phyloP scores from a whole-genome alignment of 129 eudicot species.

The Tagetes patula region DNA sequence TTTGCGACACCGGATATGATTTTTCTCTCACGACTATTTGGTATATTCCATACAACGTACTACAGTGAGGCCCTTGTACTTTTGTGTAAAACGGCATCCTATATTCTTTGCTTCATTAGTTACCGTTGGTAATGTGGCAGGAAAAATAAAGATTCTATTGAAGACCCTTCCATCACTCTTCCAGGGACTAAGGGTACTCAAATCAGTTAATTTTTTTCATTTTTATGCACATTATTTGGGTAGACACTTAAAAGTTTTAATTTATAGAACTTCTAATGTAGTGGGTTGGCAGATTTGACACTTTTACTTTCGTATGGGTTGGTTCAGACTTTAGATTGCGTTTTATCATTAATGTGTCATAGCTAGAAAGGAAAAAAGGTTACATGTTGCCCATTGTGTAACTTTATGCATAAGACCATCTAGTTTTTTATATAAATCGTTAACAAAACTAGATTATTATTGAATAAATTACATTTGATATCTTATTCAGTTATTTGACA shows the following conservation, averaged over 20 bases:
- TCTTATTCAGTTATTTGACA: neutral
- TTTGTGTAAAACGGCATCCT: neutral
- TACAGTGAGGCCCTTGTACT: too few relatives aligned
- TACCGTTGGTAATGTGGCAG: conserved; percentile 31
- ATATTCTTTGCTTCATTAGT: conserved; percentile 6
- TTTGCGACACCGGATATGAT: neutral
- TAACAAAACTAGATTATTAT: neutral
- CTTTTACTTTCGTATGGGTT: neutral
- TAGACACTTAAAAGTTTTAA: conserved; percentile 8
- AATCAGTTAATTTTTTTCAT: conserved; percentile 7
- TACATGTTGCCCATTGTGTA: neutral
- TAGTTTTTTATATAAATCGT: neutral
- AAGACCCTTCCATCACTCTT: conserved; percentile 34
- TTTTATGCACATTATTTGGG: conserved; percentile 15
- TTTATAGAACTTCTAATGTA: neutral
- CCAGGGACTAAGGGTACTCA: conserved; percentile 28
- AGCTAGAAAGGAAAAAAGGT: neutral
- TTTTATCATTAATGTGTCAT: neutral
- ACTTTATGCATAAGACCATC: neutral
- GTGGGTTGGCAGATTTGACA: neutral
- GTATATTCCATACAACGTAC: too few relatives aligned
- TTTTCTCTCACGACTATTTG: too few relatives aligned
- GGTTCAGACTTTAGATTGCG: neutral
- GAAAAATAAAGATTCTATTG: conserved; percentile 39
- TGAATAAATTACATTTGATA: neutral